These are phyloP conservation scores for Bombardia bombarda DNA, from an alignment of 495 filamentous ascomycete genomes.

Conservation along the genomic window DNA sequence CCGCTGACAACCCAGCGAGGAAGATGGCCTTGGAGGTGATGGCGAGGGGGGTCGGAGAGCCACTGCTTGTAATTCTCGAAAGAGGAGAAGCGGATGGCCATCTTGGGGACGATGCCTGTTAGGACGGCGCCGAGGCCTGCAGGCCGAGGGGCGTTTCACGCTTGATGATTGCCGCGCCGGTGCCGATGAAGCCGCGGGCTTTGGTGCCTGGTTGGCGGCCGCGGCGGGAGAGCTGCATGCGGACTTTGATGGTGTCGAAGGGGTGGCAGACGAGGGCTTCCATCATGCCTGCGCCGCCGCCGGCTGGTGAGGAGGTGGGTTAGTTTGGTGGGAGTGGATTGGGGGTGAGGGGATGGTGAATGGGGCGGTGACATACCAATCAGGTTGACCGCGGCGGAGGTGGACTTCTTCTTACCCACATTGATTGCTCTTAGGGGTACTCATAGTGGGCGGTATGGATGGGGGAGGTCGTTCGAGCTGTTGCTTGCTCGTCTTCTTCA, in stretches of 20 bases:
- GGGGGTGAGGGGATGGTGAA: neutral
- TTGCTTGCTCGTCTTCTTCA: too few species aligned
- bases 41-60: slow-evolving; percentile 54
- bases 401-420: slow-evolving; percentile 67
- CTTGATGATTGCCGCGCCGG: slow-evolving; percentile 78
- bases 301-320: slow-evolving; percentile 50
- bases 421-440: too few species aligned
- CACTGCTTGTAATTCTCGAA: slow-evolving; percentile 92
- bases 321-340: too few species aligned
- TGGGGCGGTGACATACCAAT: slow-evolving; percentile 57
- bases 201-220: slow-evolving; percentile 72
- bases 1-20: slow-evolving; percentile 81
- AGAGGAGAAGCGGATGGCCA: slow-evolving; percentile 98
- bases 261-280: slow-evolving; percentile 97
- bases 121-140: slow-evolving; percentile 93
- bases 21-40: slow-evolving; percentile 75
- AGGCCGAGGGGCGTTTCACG: slow-evolving; percentile 85
- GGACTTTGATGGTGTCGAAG: slow-evolving; percentile 95
- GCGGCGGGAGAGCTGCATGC: slow-evolving; percentile 94
- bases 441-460: too few species aligned
- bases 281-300: slow-evolving; percentile 98
- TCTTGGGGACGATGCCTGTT: slow-evolving; percentile 97
- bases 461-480: neutral
- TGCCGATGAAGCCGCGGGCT: slow-evolving; percentile 78
- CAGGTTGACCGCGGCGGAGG: slow-evolving; percentile 83